phyloP scores from a whole-genome alignment of 805 yeast species.

The Barnettozyma sp. region DNA sequence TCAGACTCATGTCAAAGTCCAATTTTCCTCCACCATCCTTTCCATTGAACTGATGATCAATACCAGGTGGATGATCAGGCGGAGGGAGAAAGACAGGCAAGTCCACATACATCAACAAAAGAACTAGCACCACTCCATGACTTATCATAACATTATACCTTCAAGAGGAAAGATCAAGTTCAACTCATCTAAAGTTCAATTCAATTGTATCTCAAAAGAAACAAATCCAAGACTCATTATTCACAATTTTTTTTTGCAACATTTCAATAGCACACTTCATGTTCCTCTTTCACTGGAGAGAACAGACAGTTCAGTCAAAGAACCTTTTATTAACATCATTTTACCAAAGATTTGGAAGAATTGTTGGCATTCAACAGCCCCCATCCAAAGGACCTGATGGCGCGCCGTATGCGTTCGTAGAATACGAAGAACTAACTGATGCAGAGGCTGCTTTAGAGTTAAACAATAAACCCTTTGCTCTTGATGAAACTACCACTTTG shows the following conservation, averaged over 20 bases:
- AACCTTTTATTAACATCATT: constrained; percentile 1
- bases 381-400: constrained; percentile 57
- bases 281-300: too few relatives aligned
- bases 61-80: too few relatives aligned
- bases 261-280: too few relatives aligned
- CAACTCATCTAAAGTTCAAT: background rate
- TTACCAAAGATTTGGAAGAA: constrained; percentile 42
- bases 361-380: constrained; percentile 53
- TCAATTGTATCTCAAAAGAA: constrained; percentile 7
- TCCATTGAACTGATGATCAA: too few relatives aligned
- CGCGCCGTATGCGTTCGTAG: constrained; percentile 58
- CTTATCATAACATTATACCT: too few relatives aligned
- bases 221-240: constrained; percentile 1
- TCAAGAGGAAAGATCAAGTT: too few relatives aligned
- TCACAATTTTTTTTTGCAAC: too few relatives aligned
- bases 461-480: constrained; percentile 38
- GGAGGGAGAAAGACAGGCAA: too few relatives aligned
- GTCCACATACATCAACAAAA: too few relatives aligned
- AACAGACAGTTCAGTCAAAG: background rate
- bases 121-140: too few relatives aligned
- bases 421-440: constrained; percentile 44
- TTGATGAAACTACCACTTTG: constrained; percentile 34
- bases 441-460: constrained; percentile 47
- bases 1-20: constrained; percentile 8
- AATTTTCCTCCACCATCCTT: background rate